Evolutionary conservation across 257 asterid species (phyloP), one percentile per base, ranked within the genome.

Genomic region (Capsicum baccatum): DNA sequence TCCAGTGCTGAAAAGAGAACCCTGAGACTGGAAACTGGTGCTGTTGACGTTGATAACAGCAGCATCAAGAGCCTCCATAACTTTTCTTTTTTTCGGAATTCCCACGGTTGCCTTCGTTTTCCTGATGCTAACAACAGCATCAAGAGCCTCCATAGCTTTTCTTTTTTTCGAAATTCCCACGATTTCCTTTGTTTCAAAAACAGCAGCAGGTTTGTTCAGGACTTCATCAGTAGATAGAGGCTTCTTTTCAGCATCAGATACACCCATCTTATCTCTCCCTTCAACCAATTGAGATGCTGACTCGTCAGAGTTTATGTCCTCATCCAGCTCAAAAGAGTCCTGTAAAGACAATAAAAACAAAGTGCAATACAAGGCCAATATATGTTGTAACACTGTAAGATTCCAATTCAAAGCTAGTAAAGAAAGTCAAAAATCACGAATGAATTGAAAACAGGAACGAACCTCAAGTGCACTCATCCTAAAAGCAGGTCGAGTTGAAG

Each of bases 381-480:
- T 54, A 26, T 13, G 81, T 52, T 50, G 48, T 26, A 78, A 78
- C 64, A 14, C 19, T 57, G 74, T 74, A 74, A 26, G 6, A 5
- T 59, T 10, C 48, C 59, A 78, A 78, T 67, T 84, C 16, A 50
- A 66, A 82, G 55, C 74, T 10, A 60, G 54, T 42, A n/a, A 83
- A 60, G 73, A 44, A 1, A 7, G 39, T 33, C 10, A 83, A 68
- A 54, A 63, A 78, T 37, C 2, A 35, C 33, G 54, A 54, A 9
- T 54, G 8, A 78, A 3, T 8, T 50, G 54, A 42, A 17, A 21
- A 83, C 44, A 17, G 62, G 35, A 84, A 55, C 42, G 70, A 78
- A 84, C 83, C 83, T 84, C 99, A 83, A 85, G 90, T 4, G 93
- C 94, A 81, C 90, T 92, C 93, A 93, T 94, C 91, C 89, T 89